Conservation (phyloP, 2,329 filamentous ascomycete genomes). For the Diaporthe amygdali region DNA sequence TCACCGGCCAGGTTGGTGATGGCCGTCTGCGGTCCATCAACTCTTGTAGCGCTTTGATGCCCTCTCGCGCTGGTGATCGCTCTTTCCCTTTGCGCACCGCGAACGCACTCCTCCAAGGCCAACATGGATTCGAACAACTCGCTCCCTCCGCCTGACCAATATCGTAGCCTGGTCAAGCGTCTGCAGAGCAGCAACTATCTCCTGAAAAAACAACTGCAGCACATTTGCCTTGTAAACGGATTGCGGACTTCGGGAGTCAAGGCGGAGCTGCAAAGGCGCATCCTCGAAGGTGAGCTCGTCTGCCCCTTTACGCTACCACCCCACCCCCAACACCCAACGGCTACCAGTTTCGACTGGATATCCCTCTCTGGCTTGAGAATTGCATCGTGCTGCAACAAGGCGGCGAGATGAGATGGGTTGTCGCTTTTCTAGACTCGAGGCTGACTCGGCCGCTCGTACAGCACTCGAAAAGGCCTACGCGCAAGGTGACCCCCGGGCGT, state of each 20-base stretch:
- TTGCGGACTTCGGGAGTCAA: conserved; percentile 85
- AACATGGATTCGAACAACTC: conserved; percentile 26
- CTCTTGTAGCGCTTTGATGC: conserved; percentile 6
- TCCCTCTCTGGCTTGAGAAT: not conserved
- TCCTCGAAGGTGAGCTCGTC: conserved; percentile 72
- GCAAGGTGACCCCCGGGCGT: conserved; percentile 8
- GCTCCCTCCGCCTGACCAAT: conserved; percentile 44
- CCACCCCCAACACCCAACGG: not conserved
- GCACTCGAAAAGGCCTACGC: conserved; percentile 19
- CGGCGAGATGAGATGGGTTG: not conserved
- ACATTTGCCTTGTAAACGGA: conserved; percentile 76
- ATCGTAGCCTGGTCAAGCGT: conserved; percentile 49
- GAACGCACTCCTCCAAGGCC: conserved; percentile 1
- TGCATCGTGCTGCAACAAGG: not conserved
- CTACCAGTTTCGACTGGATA: not conserved
- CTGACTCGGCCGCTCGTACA: conserved; percentile 20
- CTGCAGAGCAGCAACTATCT: conserved; percentile 41
- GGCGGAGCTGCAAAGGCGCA: conserved; percentile 77
- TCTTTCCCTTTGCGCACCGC: not conserved
- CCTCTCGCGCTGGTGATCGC: conserved; percentile 9
- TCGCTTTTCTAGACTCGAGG: not conserved
- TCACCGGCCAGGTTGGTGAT: not conserved
- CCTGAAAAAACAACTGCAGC: conserved; percentile 71
- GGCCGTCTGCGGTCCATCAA: not conserved
- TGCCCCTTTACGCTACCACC: not conserved